Evolutionary conservation across 2,329 filamentous ascomycete species (phyloP).

Genomic region (Phaeophleospora eucalypticola): DNA sequence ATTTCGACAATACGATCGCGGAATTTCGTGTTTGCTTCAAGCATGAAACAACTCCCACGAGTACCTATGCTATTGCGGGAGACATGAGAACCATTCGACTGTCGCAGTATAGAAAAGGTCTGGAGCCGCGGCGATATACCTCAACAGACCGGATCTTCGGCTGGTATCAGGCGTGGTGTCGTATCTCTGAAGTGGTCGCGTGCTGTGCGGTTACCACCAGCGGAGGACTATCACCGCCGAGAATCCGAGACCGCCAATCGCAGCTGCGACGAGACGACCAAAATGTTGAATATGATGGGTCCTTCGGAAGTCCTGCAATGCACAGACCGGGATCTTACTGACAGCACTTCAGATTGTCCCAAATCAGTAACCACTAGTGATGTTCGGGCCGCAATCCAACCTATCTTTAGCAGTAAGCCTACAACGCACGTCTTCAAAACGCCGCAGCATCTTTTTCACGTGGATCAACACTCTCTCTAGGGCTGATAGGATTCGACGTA

Average conservation of each 20-base stretch:
- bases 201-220: background rate
- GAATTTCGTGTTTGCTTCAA: too few relatives aligned
- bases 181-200: too few relatives aligned
- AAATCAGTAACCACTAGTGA: background rate
- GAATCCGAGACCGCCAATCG: background rate
- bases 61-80: too few relatives aligned
- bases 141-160: too few relatives aligned
- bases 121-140: too few relatives aligned
- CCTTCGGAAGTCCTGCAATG: background rate
- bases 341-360: background rate
- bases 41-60: too few relatives aligned
- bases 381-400: background rate
- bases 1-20: too few relatives aligned
- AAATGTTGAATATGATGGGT: background rate
- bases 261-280: background rate
- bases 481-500: background rate
- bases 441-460: background rate
- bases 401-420: background rate
- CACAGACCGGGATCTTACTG: background rate
- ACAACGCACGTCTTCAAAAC: background rate
- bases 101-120: too few relatives aligned
- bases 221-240: background rate
- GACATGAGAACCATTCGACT: too few relatives aligned
- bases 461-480: background rate
- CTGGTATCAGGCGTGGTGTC: too few relatives aligned